Conservation (phyloP, 441 rosid species). For the Gossypium aridum region DNA sequence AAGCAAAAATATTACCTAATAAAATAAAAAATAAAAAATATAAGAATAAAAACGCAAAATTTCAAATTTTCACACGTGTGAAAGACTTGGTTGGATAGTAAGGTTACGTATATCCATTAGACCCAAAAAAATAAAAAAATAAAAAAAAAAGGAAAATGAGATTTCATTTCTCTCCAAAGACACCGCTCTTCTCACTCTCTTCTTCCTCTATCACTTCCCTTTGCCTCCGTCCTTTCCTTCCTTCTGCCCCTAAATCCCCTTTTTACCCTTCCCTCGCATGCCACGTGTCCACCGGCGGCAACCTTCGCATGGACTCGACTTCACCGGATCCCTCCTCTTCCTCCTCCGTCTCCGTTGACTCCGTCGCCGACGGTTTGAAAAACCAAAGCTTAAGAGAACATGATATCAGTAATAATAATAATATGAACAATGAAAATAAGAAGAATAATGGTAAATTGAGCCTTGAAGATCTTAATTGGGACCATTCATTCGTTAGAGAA, state of each 20-base stretch:
- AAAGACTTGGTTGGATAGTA: neutral
- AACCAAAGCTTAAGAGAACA: constrained; percentile 42
- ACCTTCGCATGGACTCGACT: constrained; percentile 48
- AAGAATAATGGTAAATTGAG: constrained; percentile 15
- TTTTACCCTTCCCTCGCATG: constrained; percentile 30
- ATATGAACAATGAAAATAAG: constrained; percentile 17
- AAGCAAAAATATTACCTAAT: too few relatives aligned
- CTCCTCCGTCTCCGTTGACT: constrained; percentile 37
- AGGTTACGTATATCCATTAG: neutral
- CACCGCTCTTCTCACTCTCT: neutral
- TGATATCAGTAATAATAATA: neutral
- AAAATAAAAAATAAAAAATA: too few relatives aligned
- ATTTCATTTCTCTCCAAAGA: neutral
- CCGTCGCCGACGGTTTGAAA: constrained; percentile 62
- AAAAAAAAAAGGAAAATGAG: neutral
- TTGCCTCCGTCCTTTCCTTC: constrained; percentile 15
- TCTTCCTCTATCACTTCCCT: neutral
- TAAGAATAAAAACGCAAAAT: too few relatives aligned
- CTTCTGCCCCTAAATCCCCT: constrained; percentile 11
- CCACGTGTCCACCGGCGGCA: constrained; percentile 18
- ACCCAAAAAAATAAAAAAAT: neutral
- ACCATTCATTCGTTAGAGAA: constrained; percentile 76
- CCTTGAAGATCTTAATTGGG: constrained; percentile 87
- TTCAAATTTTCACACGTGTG: too few relatives aligned
- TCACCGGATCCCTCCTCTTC: constrained; percentile 28